phyloP scores from a whole-genome alignment of 1,139 yeast species.

The Komagataea norvegica region DNA sequence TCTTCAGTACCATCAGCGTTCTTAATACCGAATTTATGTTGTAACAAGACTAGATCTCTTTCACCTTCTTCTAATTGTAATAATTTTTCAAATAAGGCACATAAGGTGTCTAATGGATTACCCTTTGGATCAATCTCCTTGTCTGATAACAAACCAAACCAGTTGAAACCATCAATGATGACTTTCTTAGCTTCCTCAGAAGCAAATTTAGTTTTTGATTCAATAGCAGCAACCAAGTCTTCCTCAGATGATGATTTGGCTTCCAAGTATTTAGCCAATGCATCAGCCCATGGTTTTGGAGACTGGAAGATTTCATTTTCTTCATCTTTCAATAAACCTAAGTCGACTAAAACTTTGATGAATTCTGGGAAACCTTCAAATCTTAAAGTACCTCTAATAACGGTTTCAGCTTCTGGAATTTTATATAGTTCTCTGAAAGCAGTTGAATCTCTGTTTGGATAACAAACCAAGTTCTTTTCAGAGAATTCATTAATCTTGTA shows the following conservation, averaged over 20 bases:
- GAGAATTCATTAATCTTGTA: constrained; percentile 96
- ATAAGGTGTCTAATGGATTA: constrained; percentile 90
- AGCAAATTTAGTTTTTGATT: constrained; percentile 75
- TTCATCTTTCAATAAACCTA: constrained; percentile 85
- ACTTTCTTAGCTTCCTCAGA: constrained; percentile 78
- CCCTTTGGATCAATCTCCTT: constrained; percentile 79
- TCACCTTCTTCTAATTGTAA: constrained; percentile 97
- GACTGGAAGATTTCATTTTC: constrained; percentile 52
- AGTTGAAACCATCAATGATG: constrained; percentile 81
- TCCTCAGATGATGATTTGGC: constrained; percentile 64
- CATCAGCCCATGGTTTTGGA: constrained; percentile 82
- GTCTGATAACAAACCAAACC: constrained; percentile 91
- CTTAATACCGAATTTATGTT: constrained; percentile 96
- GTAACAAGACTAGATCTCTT: constrained; percentile 91
- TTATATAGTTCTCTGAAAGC: constrained; percentile 84
- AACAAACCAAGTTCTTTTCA: constrained; percentile 59
- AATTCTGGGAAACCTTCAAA: constrained; percentile 99
- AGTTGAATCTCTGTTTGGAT: constrained; percentile 98
- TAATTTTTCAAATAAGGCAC: constrained; percentile 91
- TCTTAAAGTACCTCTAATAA: constrained; percentile 94
- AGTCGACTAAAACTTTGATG: constrained; percentile 88
- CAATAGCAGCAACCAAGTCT: constrained; percentile 73
- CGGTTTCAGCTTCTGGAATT: constrained; percentile 97
- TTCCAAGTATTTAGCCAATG: constrained; percentile 70
- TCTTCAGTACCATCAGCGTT: constrained; percentile 92